Conservation (phyloP, 345 rosid species). For the Microthlaspi erraticum region DNA sequence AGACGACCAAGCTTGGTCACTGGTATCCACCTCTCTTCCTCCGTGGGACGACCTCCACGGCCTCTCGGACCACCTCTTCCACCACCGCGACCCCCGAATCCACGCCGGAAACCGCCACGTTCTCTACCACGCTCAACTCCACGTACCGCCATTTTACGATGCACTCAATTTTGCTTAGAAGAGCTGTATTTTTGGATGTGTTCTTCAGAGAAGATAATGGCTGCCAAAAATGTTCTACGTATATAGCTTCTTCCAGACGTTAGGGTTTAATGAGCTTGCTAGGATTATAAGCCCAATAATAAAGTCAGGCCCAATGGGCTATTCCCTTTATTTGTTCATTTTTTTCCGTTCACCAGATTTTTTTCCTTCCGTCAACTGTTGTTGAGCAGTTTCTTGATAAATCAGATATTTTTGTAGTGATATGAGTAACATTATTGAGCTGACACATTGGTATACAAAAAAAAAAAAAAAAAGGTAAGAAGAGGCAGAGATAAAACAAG, state of each 20-base stretch:
- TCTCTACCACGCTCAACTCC: slow-evolving; percentile 16
- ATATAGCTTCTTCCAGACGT: not conserved
- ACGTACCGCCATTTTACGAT: slow-evolving; percentile 27
- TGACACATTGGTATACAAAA: slow-evolving; percentile 19
- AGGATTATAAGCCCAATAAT: slow-evolving; percentile 8
- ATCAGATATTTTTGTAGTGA: not conserved
- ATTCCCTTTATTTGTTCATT: not conserved
- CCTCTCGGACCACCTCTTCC: slow-evolving; percentile 42
- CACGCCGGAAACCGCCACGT: slow-evolving; percentile 18
- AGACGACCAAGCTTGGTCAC: slow-evolving; percentile 40
- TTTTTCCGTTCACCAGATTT: not conserved
- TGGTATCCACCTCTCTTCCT: slow-evolving; percentile 38
- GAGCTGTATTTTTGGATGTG: not conserved
- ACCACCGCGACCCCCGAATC: slow-evolving; percentile 36
- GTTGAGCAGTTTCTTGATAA: not conserved
- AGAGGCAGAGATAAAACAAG: slow-evolving; percentile 27
- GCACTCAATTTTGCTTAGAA: not conserved
- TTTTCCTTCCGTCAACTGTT: not conserved
- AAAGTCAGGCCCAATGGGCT: not conserved
- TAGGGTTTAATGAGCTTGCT: not conserved
- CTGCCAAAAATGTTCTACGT: slow-evolving; percentile 3
- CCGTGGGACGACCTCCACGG: slow-evolving; percentile 42
- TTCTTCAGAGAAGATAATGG: not conserved
- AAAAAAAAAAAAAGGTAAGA: not conserved
- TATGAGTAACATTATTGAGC: slow-evolving; percentile 30